Base-by-base conservation (phyloP, 352 stramenopile species). In the Globisporangium cylindrosporum region DNA sequence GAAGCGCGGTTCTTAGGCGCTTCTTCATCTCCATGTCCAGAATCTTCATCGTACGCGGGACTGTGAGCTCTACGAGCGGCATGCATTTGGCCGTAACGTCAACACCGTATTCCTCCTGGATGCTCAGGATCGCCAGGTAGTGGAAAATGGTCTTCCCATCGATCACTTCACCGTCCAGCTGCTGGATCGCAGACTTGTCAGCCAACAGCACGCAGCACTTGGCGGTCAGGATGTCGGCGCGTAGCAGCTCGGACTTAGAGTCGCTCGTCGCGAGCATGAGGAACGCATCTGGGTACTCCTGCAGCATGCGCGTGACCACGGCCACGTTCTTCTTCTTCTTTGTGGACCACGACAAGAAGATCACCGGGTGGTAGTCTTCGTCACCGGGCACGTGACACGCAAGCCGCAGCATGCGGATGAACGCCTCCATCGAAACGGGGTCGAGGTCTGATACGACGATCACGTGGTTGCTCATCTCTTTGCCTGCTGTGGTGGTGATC, bases 91-190 rank as follows among this genome's bases (percentile, higher is more conserved):
- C 76, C 2, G 72, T 82, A 22, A 79, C 75, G 68, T 80, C 73
- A 49, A 77, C 68, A 4, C 76, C 72, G 49, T 76, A 79, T 32
- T 90, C 82, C 7, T 76, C 76, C 69, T 89, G 76, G 62, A 91
- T 90, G 20, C 81, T 81, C 41, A 88, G 58, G 12, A 91, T 76
- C 34, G 79, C 82, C 20, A 91, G 64, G 60, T 89, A 91, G 38
- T 89, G 83, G 57, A 90, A 86, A 41, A 90, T 91, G 10, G 80
- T 89, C 8, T 77, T 76, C 53, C 73, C 78, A 46, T 91, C 79
- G 25, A 91, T 68, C n/a, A 69, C 73, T 48, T 88, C 83, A 36
- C 79, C 83, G 57, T 91, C 83, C 14, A 90, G 59, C 14, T 86
- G 70, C 41, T 81, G 71, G 60, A 90, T 79, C 20, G 80, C 73